A percentile compares a stretch with the other conserved stretches of the same genome.
Conservation (phyloP, 768 basidiomycete genomes). For the Kwoniella dendrophila region DNA sequence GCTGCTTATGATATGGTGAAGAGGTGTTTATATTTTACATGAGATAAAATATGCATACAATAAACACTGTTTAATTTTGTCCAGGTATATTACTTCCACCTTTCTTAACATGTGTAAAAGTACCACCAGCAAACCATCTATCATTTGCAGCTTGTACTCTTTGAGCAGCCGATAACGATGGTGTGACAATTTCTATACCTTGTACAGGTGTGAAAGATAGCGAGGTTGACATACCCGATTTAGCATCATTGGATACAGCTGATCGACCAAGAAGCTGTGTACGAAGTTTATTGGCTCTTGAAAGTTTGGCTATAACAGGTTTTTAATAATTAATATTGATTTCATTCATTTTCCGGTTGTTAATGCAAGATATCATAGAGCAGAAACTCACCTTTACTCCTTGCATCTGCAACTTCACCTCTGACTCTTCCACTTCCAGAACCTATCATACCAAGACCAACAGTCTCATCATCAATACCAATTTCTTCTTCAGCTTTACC, state of each 20-base stretch:
- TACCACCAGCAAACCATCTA: conserved; percentile 78
- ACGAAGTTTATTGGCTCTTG: conserved; percentile 88
- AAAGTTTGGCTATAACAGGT: conserved; percentile 76
- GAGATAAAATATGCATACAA: no score
- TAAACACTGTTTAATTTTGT: conserved; percentile 2
- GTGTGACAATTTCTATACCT: conserved; percentile 96
- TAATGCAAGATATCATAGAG: not conserved
- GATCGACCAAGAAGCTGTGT: conserved; percentile 79
- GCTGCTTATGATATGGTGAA: no score
- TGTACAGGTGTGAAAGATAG: conserved; percentile 94
- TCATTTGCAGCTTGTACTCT: conserved; percentile 95
- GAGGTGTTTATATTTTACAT: no score
- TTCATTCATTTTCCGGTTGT: no score
- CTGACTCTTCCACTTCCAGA: conserved; percentile 82
- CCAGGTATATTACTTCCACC: conserved; percentile 48
- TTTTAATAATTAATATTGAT: not conserved
- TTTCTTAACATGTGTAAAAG: conserved; percentile 56
- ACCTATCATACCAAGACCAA: conserved; percentile 97
- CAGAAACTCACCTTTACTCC: conserved; percentile 76
- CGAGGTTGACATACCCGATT: conserved; percentile 85
- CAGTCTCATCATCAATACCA: conserved; percentile 95
- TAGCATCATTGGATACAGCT: conserved; percentile 62
- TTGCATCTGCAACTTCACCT: conserved; percentile 81
- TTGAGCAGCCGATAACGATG: conserved; percentile 64
- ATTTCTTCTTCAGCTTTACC: conserved; percentile 95